A percentile compares a stretch with the other conserved stretches of the same genome.
Evolutionary conservation across 1,284 basidiomycete genomes (phyloP).

Genomic region (Cryptococcus sp.): DNA sequence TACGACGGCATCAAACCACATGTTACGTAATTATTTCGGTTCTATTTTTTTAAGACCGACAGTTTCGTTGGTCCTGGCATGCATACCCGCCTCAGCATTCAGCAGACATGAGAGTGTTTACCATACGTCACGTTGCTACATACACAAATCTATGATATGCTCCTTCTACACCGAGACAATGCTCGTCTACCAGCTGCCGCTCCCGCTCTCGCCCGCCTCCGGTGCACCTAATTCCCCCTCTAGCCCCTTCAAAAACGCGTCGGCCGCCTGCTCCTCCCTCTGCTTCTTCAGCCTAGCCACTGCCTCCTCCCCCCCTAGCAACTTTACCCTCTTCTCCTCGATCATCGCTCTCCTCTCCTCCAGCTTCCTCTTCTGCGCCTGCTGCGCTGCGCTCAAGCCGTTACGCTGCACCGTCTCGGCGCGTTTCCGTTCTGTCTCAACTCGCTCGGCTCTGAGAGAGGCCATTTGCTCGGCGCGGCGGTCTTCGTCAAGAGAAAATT

Average conservation of each 20-base stretch:
- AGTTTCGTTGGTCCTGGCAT: no score
- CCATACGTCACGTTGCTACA: neutral
- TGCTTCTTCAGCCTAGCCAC: constrained; percentile 29
- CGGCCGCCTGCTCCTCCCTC: constrained; percentile 33
- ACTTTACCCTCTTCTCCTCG: constrained; percentile 75
- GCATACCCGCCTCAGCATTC: no score
- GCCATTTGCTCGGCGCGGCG: constrained; percentile 73
- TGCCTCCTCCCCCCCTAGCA: constrained; percentile 46
- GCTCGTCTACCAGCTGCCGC: neutral
- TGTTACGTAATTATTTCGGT: no score
- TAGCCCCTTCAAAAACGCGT: constrained; percentile 33
- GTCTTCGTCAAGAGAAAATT: constrained; percentile 78
- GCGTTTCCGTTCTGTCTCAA: constrained; percentile 68
- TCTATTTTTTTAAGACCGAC: no score
- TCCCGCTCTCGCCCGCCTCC: neutral
- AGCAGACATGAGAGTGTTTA: no score
- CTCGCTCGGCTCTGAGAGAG: constrained; percentile 61
- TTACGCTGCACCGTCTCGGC: constrained; percentile 45
- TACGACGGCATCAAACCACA: no score
- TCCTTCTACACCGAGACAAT: neutral
- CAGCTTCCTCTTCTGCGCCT: constrained; percentile 72
- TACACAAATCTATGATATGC: neutral
- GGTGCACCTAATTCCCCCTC: constrained; percentile 25
- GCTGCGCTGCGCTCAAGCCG: constrained; percentile 55
- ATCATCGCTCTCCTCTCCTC: constrained; percentile 71